Evolutionary conservation across 2,329 filamentous ascomycete species (phyloP).

Genomic region (Epichloe coenophiala): DNA sequence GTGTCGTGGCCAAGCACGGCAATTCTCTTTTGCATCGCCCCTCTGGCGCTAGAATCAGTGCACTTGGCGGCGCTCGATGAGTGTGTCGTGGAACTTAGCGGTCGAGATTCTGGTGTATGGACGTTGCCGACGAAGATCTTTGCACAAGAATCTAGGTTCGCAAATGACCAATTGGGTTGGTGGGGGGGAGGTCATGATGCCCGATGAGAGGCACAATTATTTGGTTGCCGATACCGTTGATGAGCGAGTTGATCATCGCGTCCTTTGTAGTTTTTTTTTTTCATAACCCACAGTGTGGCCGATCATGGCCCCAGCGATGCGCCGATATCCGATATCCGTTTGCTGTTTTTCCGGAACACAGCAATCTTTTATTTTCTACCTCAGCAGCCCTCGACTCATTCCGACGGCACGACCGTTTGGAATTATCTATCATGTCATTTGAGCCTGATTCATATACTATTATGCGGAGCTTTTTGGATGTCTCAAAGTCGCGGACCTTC

Average conservation of each 20-base stretch:
- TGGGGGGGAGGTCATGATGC: not conserved
- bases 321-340: slow-evolving; percentile 2
- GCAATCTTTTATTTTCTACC: not conserved
- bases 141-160: not conserved
- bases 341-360: not conserved
- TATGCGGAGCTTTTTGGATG: not conserved
- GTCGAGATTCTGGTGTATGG: not conserved
- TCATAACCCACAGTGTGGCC: not conserved
- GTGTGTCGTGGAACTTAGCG: not conserved
- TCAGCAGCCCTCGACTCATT: not conserved
- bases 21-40: slow-evolving; percentile 48
- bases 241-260: not conserved
- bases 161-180: not conserved
- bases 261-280: not conserved
- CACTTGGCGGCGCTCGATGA: slow-evolving; percentile 41
- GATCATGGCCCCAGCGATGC: not conserved
- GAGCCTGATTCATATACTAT: not conserved
- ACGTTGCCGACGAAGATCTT: not conserved
- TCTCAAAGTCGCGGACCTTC: not conserved
- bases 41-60: slow-evolving; percentile 51
- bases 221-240: not conserved
- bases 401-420: not conserved
- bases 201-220: not conserved
- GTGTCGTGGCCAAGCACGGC: slow-evolving; percentile 40
- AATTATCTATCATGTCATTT: not conserved